Evolutionary conservation across 345 rosid species (phyloP).

Genomic region (Acer campestre): DNA sequence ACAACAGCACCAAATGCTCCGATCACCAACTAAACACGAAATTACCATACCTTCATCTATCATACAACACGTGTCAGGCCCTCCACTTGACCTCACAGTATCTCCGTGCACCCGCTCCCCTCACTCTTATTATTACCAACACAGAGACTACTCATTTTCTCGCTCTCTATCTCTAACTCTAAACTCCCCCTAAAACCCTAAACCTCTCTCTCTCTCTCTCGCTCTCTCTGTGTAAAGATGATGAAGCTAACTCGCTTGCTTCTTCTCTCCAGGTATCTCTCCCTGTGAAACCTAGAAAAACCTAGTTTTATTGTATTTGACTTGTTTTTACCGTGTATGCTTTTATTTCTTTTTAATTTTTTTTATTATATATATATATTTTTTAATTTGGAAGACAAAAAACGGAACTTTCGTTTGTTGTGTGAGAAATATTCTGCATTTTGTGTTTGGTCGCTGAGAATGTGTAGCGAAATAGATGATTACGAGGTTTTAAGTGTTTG

Average conservation of each 20-base stretch:
- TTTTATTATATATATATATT: too few species aligned
- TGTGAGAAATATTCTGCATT: background rate
- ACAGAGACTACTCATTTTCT: background rate
- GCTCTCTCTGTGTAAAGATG: conserved; percentile 11
- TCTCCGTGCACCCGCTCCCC: background rate
- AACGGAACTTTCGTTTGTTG: background rate
- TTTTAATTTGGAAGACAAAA: background rate
- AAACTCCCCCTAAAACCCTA: conserved; percentile 5
- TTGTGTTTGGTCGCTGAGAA: background rate
- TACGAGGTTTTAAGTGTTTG: background rate
- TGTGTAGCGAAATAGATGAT: background rate
- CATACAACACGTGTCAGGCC: too few species aligned
- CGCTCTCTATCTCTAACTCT: too few species aligned
- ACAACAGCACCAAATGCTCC: too few species aligned
- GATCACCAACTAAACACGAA: too few species aligned
- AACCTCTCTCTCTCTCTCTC: background rate
- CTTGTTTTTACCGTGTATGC: background rate
- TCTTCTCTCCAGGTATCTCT: conserved; percentile 39
- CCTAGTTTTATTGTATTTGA: background rate
- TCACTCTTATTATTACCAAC: background rate
- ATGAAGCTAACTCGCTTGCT: conserved; percentile 44
- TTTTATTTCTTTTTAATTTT: background rate
- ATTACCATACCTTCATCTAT: too few species aligned
- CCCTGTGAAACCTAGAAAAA: background rate
- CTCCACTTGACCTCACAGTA: background rate